phyloP scores from a whole-genome alignment of 495 filamentous ascomycete species.

The Cercophora samala region DNA sequence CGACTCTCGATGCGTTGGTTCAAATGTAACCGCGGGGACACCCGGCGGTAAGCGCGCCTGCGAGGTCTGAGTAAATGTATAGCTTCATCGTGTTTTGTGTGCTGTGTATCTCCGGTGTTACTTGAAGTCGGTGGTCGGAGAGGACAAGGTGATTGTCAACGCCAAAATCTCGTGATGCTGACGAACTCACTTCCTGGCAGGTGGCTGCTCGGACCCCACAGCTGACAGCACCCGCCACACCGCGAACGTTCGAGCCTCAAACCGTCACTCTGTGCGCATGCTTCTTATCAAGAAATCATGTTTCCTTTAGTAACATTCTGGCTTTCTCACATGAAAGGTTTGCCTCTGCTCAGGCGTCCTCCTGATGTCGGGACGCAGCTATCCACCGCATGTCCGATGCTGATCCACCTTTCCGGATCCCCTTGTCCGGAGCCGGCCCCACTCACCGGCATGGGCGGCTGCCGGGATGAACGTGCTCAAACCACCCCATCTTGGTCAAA shows the following conservation, averaged over 20 bases:
- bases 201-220: neutral
- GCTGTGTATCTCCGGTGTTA: neutral
- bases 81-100: neutral
- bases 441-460: too few species aligned
- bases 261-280: neutral
- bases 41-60: conserved; percentile 2
- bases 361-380: too few species aligned
- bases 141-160: neutral
- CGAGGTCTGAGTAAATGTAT: neutral
- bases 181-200: neutral
- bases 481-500: too few species aligned
- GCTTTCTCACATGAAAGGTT: too few species aligned
- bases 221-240: neutral
- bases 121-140: neutral
- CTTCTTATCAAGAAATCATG: too few species aligned
- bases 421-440: too few species aligned
- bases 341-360: too few species aligned
- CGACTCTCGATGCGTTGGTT: neutral
- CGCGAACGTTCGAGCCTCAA: neutral
- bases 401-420: too few species aligned
- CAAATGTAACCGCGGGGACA: neutral
- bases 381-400: too few species aligned
- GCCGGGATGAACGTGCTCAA: too few species aligned
- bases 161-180: neutral
- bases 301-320: too few species aligned